Conservation (phyloP, 768 basidiomycete genomes). For the Lactifluus echinatus region DNA sequence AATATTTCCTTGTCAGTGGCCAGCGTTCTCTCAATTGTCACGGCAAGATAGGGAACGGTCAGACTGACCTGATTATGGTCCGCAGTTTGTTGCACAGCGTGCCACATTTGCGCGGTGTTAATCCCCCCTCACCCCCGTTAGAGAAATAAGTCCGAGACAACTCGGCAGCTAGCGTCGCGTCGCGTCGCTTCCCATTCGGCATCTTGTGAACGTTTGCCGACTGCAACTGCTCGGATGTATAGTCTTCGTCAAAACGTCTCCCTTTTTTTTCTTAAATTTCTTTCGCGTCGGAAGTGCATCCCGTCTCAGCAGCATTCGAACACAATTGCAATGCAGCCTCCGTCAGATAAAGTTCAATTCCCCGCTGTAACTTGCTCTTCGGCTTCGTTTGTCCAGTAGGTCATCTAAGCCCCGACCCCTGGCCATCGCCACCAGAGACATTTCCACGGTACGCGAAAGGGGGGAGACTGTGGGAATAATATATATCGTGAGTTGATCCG, state of each 20-base stretch:
- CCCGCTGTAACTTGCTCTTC: not conserved
- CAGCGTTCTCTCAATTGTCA: too few species aligned
- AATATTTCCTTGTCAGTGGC: too few species aligned
- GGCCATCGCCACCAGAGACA: not conserved
- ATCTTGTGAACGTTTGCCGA: too few species aligned
- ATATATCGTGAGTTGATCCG: constrained; percentile 2
- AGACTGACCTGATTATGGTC: too few species aligned
- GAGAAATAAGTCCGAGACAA: too few species aligned
- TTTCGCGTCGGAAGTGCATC: too few species aligned
- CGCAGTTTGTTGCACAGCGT: too few species aligned
- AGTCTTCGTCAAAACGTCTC: too few species aligned
- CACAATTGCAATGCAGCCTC: not conserved
- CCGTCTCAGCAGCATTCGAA: not conserved
- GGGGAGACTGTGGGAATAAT: not conserved
- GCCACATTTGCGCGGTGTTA: too few species aligned
- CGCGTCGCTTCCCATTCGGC: not conserved
- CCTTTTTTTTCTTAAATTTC: not conserved
- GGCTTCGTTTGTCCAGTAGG: not conserved
- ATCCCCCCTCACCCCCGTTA: too few species aligned
- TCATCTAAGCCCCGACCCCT: not conserved
- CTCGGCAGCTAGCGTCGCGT: not conserved
- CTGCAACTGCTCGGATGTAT: too few species aligned
- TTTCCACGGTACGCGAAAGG: not conserved
- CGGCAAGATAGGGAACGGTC: too few species aligned
- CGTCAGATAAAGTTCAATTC: not conserved